Evolutionary conservation across 139 green algal genomes (phyloP).

Genomic region (Chlorella sp.): DNA sequence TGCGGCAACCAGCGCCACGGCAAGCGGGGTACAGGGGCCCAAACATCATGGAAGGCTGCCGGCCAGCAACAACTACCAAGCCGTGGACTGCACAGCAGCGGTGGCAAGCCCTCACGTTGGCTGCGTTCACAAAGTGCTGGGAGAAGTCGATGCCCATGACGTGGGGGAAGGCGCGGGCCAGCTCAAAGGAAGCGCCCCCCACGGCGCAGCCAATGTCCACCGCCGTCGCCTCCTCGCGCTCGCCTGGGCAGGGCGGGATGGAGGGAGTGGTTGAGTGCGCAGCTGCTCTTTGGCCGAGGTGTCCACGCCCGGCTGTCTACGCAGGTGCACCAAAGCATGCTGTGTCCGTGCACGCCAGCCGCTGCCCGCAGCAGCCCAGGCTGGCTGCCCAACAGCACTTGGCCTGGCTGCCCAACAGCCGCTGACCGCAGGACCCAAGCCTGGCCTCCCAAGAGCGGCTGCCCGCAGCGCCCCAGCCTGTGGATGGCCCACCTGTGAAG

Average conservation of each 20-base stretch:
- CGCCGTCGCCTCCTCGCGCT: constrained; percentile 29
- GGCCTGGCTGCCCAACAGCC: too few species aligned
- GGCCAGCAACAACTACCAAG: neutral
- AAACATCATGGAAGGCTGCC: neutral
- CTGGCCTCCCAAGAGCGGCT: too few species aligned
- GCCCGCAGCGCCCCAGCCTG: neutral
- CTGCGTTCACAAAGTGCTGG: constrained; percentile 49
- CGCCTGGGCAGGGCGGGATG: neutral
- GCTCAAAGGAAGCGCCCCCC: constrained; percentile 71
- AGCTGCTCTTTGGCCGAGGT: too few species aligned
- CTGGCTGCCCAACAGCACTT: too few species aligned
- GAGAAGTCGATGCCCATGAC: constrained; percentile 78
- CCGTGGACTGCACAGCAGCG: too few species aligned
- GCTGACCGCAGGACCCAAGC: too few species aligned
- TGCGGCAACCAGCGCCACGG: neutral
- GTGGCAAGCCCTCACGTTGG: constrained; percentile 45
- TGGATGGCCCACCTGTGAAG: constrained; percentile 45
- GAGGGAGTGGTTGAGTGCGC: neutral
- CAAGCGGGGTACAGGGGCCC: neutral
- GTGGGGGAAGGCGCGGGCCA: constrained; percentile 60
- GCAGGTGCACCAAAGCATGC: neutral
- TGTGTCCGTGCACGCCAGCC: too few species aligned
- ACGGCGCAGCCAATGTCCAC: constrained; percentile 84
- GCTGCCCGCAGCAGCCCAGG: too few species aligned
- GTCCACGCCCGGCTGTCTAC: too few species aligned